A percentile compares a stretch with the other conserved stretches of the same genome.
Evolutionary conservation across 2,329 filamentous ascomycete genomes (phyloP).

Genomic region (Fusarium temperatum): DNA sequence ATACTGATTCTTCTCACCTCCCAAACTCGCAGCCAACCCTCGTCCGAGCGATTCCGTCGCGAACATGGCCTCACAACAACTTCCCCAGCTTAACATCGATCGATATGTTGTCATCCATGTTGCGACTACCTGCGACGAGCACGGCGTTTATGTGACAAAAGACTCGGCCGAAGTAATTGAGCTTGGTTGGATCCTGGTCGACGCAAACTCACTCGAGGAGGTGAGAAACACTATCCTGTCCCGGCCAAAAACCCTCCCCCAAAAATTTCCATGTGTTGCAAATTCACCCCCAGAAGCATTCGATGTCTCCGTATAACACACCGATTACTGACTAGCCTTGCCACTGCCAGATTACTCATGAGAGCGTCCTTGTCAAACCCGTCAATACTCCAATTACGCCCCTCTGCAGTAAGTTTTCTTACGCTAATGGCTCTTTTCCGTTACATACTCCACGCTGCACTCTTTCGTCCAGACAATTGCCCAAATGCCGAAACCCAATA

Average conservation of each 20-base stretch:
- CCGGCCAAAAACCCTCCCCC: neutral
- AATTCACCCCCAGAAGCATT: neutral
- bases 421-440: constrained; percentile 31
- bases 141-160: constrained; percentile 99
- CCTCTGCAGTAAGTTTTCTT: constrained; percentile 86
- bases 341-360: constrained; percentile 79
- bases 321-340: constrained; percentile 21
- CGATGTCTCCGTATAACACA: neutral
- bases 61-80: constrained; percentile 53
- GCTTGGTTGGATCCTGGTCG: constrained; percentile 95
- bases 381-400: constrained; percentile 99
- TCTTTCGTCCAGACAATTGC: constrained; percentile 24
- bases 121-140: constrained; percentile 98
- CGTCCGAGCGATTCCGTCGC: constrained; percentile 37
- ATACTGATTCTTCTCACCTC: constrained; percentile 35
- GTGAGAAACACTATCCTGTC: constrained; percentile 60
- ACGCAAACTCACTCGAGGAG: constrained; percentile 92
- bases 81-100: constrained; percentile 78
- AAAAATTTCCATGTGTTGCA: constrained; percentile 2
- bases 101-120: constrained; percentile 98
- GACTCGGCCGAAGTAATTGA: constrained; percentile 99
- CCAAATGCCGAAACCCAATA: constrained; percentile 10
- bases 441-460: constrained; percentile 29
- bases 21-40: constrained; percentile 30
- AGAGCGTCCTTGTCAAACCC: constrained; percentile 96